Evolutionary conservation across 2,329 filamentous ascomycete species (phyloP), one percentile per base, ranked within the genome.

Genomic region (Trichophyton rubrum): DNA sequence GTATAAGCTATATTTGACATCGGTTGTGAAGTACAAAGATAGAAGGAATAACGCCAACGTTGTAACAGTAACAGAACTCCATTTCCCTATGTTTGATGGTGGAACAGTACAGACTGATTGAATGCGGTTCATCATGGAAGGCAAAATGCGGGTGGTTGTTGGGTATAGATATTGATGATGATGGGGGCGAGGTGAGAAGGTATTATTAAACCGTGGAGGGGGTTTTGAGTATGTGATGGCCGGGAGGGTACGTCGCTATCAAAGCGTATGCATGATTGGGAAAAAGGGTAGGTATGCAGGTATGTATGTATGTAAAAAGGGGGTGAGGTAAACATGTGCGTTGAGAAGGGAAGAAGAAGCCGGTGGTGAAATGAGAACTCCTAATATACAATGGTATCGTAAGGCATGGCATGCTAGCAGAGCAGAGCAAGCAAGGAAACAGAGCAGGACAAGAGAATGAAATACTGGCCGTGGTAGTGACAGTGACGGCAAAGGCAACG

Each of bases 291-390:
- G 49, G 17, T 22, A 53, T 15, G 49, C 33, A 53, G 15, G 49
- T 53, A 53, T 15, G 24, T 53, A 30, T 30, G 27, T 30, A 30
- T 30, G 27, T 30, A 6, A 30, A 30, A 30, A 20, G 9, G 24
- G 22, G 49, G 22, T 15, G 40, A 55, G 17, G 35, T 15, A 60
- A 53, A 30, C 27, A 30, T 59, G 58, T 27, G 56, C 45, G 27
- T 53, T 60, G 45, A 60, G 49, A 17, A 56, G 24, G 56, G 53
- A 60, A 56, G 30, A 60, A 61, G 55, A 63, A 59, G 61, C 61
- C 20, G 53, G 38, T 59, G 40, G 59, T 49, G 58, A 60, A 60
- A 59, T 6, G 49, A 17, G 22, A 53, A 53, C 49, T 61, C 43
- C 55, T 61, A 61, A 49, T 53, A 22, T 53, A 53, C 49, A 59